Percentiles rank a stretch among this genome's conserved stretches.
phyloP scores from a whole-genome alignment of 2,329 filamentous ascomycete genomes.

The Neobulgaria alba region DNA sequence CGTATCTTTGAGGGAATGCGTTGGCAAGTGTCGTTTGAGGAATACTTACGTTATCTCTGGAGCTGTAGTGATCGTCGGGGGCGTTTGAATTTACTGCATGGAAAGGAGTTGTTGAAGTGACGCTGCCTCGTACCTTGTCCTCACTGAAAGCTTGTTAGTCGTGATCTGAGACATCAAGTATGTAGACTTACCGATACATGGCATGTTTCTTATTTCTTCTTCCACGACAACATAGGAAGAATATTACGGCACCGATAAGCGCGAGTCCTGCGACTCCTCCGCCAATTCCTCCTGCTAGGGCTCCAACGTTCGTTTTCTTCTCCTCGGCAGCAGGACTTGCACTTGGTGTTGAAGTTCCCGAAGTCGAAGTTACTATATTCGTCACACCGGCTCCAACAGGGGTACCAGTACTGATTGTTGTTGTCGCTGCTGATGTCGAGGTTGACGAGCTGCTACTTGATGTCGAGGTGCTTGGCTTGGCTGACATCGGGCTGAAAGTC shows the following conservation, averaged over 20 bases:
- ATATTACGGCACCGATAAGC: constrained; percentile 11
- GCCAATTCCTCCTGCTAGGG: constrained; percentile 17
- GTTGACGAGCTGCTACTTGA: constrained; percentile 1
- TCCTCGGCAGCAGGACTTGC: constrained; percentile 1
- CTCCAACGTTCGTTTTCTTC: constrained; percentile 12
- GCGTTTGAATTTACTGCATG: neutral
- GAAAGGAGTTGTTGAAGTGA: neutral
- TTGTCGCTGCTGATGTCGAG: constrained; percentile 4
- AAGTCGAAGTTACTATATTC: constrained; percentile 1
- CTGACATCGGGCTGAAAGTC: constrained; percentile 13
- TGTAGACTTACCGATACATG: no score
- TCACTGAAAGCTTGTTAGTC: constrained; percentile 5
- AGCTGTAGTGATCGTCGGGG: neutral
- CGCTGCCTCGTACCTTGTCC: neutral
- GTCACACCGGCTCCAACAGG: constrained; percentile 1
- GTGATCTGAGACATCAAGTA: no score
- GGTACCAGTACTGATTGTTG: constrained; percentile 2
- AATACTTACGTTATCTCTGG: neutral
- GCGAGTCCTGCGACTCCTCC: constrained; percentile 16
- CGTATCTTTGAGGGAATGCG: neutral
- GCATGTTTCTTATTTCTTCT: constrained; percentile 5
- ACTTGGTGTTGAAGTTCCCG: constrained; percentile 2
- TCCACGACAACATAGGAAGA: constrained; percentile 14
- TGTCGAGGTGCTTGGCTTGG: constrained; percentile 4
- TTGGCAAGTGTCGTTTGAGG: neutral